A percentile compares a stretch with the other conserved stretches of the same genome.
These are phyloP conservation scores for Sugiyamaella qingdaonensis DNA, from an alignment of 805 yeast species.

Conservation along the genomic window DNA sequence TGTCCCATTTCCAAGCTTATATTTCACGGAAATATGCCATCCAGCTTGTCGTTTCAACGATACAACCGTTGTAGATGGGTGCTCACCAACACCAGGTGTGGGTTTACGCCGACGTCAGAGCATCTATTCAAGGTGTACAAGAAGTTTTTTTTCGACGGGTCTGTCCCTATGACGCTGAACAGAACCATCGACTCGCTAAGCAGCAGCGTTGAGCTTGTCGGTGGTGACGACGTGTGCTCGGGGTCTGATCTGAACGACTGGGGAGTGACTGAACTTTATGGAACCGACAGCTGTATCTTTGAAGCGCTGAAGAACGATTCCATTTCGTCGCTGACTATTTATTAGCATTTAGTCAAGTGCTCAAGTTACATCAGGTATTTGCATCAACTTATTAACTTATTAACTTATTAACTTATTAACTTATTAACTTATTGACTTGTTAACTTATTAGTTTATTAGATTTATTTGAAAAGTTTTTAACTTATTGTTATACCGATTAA, in stretches of 20 bases:
- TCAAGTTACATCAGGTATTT: too few species aligned
- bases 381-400: too few species aligned
- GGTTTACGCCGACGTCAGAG: slow-evolving; percentile 7
- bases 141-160: not conserved
- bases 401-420: too few species aligned
- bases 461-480: too few species aligned
- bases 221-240: slow-evolving; percentile 14
- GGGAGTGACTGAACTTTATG: slow-evolving; percentile 24
- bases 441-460: too few species aligned
- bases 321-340: slow-evolving; percentile 21
- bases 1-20: slow-evolving; percentile 45
- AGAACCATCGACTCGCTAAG: slow-evolving; percentile 27
- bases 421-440: too few species aligned
- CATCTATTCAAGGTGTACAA: slow-evolving; percentile 9
- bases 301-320: slow-evolving; percentile 22
- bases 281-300: slow-evolving; percentile 20
- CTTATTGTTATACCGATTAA: too few species aligned
- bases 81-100: slow-evolving; percentile 19
- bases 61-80: slow-evolving; percentile 51
- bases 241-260: slow-evolving; percentile 17
- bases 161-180: slow-evolving; percentile 24
- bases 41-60: slow-evolving; percentile 49
- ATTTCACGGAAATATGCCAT: slow-evolving; percentile 53
- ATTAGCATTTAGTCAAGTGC: not conserved
- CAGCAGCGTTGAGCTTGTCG: slow-evolving; percentile 27